phyloP scores from a whole-genome alignment of 2,329 filamentous ascomycete species.

The Aureobasidium sp. region DNA sequence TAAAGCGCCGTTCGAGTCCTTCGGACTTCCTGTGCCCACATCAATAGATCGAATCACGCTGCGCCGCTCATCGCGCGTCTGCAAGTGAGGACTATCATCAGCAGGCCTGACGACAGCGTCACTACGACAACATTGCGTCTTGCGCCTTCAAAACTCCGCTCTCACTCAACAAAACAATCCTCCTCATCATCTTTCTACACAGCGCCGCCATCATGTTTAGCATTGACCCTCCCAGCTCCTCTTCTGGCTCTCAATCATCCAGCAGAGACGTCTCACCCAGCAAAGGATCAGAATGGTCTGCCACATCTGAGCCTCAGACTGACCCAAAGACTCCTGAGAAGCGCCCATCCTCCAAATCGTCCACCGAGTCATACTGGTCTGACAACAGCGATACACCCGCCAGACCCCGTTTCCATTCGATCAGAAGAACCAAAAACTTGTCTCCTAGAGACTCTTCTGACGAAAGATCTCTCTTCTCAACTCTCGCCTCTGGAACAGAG shows the following conservation, averaged over 20 bases:
- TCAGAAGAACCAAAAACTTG: neutral
- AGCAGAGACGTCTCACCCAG: neutral
- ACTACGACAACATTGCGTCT: neutral
- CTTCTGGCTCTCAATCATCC: neutral
- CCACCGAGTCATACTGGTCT: neutral
- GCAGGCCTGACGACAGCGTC: neutral
- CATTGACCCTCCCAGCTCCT: neutral
- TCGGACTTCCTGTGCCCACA: neutral
- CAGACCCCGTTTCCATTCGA: neutral
- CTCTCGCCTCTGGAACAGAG: neutral
- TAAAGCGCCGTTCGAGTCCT: neutral
- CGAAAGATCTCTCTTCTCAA: neutral
- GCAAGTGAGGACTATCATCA: neutral
- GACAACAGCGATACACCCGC: neutral
- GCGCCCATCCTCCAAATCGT: neutral
- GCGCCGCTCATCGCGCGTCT: neutral
- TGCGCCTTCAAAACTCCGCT: neutral
- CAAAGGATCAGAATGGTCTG: constrained; percentile 3
- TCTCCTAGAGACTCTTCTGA: neutral
- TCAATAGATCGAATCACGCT: neutral
- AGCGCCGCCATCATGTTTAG: neutral
- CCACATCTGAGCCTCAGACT: neutral
- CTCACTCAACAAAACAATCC: neutral
- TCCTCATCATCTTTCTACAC: neutral
- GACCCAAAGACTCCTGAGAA: neutral